A percentile compares a stretch with the other conserved stretches of the same genome.
These are phyloP conservation scores for Schrenkiella parvula DNA, from an alignment of 345 rosid species.

Conservation along the genomic window DNA sequence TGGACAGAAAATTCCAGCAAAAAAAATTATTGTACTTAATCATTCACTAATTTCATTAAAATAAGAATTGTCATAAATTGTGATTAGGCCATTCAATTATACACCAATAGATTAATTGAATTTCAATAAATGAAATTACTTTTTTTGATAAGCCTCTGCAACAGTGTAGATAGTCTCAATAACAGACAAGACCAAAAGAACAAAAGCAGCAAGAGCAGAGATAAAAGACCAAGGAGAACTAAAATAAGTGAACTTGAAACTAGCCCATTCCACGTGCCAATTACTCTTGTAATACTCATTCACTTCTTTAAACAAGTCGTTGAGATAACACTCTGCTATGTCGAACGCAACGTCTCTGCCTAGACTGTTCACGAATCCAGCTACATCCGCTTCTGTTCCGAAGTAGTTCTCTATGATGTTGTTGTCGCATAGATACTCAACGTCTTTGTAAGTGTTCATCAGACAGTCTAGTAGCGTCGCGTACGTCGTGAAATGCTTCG, in stretches of 20 bases:
- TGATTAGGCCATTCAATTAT: background rate
- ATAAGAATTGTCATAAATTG: background rate
- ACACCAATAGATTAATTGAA: background rate
- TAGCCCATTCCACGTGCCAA: slow-evolving; percentile 61
- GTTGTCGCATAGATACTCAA: slow-evolving; percentile 53
- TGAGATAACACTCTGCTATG: slow-evolving; percentile 47
- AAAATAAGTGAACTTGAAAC: slow-evolving; percentile 66
- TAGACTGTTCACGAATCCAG: slow-evolving; percentile 48
- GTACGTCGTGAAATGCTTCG: slow-evolving; percentile 68
- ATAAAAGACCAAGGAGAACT: slow-evolving; percentile 78
- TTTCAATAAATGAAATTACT: background rate
- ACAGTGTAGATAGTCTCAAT: slow-evolving; percentile 51
- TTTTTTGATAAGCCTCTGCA: slow-evolving; percentile 6
- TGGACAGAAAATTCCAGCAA: background rate
- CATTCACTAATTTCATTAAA: background rate
- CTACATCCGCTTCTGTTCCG: slow-evolving; percentile 67
- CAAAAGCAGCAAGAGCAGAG: slow-evolving; percentile 66
- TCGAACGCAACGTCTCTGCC: slow-evolving; percentile 81
- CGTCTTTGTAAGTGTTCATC: slow-evolving; percentile 56
- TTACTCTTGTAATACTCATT: slow-evolving; percentile 47
- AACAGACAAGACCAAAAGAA: slow-evolving; percentile 56
- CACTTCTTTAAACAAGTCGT: slow-evolving; percentile 46
- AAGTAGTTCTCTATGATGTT: slow-evolving; percentile 64
- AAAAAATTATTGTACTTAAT: background rate
- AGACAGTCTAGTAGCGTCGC: slow-evolving; percentile 64